These are phyloP conservation scores for Raffaelea arxii DNA, from an alignment of 2,329 filamentous ascomycete species.

Conservation along the genomic window DNA sequence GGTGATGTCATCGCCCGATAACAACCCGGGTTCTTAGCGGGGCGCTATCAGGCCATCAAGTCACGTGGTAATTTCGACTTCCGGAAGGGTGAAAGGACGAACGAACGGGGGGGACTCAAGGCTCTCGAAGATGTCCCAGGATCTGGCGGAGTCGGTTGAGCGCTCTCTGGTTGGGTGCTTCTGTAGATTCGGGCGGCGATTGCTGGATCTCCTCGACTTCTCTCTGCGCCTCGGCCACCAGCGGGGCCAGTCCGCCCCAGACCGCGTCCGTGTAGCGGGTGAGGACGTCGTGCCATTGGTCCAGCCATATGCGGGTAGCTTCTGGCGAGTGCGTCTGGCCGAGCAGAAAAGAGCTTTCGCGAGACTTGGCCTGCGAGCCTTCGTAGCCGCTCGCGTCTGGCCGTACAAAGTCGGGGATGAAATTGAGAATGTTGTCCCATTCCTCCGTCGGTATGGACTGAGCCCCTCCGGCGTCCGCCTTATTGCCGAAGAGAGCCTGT, in stretches of 20 bases:
- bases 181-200: slow-evolving; percentile 11
- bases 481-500: slow-evolving; percentile 25
- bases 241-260: slow-evolving; percentile 52
- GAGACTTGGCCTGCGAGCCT: slow-evolving; percentile 7
- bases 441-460: slow-evolving; percentile 11
- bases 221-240: slow-evolving; percentile 44
- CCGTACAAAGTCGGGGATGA: slow-evolving; percentile 34
- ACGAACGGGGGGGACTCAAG: too few species aligned
- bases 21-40: too few species aligned
- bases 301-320: slow-evolving; percentile 35
- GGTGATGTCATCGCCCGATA: too few species aligned
- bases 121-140: slow-evolving; percentile 25
- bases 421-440: slow-evolving; percentile 41
- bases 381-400: slow-evolving; percentile 13
- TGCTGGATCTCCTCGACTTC: slow-evolving; percentile 40
- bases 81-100: too few species aligned
- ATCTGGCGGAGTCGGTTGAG: slow-evolving; percentile 29
- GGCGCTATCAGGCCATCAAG: too few species aligned
- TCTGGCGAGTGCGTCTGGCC: slow-evolving; percentile 28
- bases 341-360: slow-evolving; percentile 18
- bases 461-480: slow-evolving; percentile 6
- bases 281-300: slow-evolving; percentile 47
- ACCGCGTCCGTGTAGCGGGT: slow-evolving; percentile 54
- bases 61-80: too few species aligned
- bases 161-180: slow-evolving; percentile 21